A percentile compares a stretch with the other conserved stretches of the same genome.
Conservation (phyloP, 2,329 filamentous ascomycete genomes). For the Leptographium lundbergii region DNA sequence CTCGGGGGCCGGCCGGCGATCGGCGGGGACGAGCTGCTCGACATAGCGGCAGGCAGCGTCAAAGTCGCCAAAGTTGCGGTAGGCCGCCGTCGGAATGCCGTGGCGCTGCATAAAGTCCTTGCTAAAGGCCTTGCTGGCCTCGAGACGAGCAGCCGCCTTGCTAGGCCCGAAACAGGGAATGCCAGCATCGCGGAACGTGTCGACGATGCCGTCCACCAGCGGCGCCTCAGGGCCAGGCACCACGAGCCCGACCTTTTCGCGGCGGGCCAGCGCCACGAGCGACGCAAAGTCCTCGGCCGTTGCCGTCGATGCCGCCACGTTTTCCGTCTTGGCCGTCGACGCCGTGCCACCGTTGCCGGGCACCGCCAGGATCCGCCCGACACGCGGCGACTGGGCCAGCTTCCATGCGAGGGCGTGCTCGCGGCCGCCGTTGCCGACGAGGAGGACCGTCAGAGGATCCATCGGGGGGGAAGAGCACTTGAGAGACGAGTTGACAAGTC, state of each 20-base stretch:
- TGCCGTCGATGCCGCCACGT: slow-evolving; percentile 50
- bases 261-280: slow-evolving; percentile 62
- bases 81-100: slow-evolving; percentile 79
- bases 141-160: slow-evolving; percentile 73
- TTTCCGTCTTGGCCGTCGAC: slow-evolving; percentile 55
- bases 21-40: slow-evolving; percentile 17
- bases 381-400: slow-evolving; percentile 65
- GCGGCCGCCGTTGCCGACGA: slow-evolving; percentile 86
- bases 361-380: slow-evolving; percentile 60
- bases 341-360: slow-evolving; percentile 84
- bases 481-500: not conserved
- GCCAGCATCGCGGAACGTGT: slow-evolving; percentile 61
- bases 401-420: slow-evolving; percentile 96
- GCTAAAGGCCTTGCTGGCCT: slow-evolving; percentile 92
- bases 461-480: not conserved
- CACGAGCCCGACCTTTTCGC: slow-evolving; percentile 65
- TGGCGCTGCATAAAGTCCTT: slow-evolving; percentile 96
- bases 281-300: slow-evolving; percentile 60
- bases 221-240: slow-evolving; percentile 87
- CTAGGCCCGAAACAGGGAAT: slow-evolving; percentile 81
- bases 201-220: slow-evolving; percentile 82
- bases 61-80: slow-evolving; percentile 77
- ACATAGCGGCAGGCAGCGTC: slow-evolving; percentile 62
- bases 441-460: slow-evolving; percentile 39
- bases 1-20: slow-evolving; percentile 19